A percentile compares a stretch with the other conserved stretches of the same genome.
phyloP scores from a whole-genome alignment of 2,329 filamentous ascomycete genomes.

The Fusarium paranaense region DNA sequence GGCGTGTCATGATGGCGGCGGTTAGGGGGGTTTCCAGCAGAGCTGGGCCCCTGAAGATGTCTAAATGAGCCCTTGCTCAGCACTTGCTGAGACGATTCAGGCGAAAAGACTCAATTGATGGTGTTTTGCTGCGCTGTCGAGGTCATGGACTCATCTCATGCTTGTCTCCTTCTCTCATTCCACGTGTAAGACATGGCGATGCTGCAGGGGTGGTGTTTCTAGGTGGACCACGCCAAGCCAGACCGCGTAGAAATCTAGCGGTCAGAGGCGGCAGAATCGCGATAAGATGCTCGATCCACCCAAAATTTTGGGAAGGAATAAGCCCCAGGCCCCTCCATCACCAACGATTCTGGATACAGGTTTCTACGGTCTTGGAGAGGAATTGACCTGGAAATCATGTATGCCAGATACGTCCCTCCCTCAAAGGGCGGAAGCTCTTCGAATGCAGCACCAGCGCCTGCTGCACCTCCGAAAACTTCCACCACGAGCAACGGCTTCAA shows the following conservation, averaged over 20 bases:
- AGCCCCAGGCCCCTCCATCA: slow-evolving; percentile 27
- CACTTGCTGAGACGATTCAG: slow-evolving; percentile 9
- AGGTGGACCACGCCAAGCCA: slow-evolving; percentile 33
- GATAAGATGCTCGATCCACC: slow-evolving; percentile 48
- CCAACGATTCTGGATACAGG: slow-evolving; percentile 8
- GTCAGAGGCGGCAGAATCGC: slow-evolving; percentile 52
- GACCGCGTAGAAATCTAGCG: slow-evolving; percentile 45
- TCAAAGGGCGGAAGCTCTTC: slow-evolving; percentile 34
- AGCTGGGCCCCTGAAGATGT: slow-evolving; percentile 6
- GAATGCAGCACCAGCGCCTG: not conserved
- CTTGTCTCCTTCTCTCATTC: slow-evolving; percentile 26
- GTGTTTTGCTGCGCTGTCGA: not conserved
- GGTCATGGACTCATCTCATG: slow-evolving; percentile 13
- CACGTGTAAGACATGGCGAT: slow-evolving; percentile 33
- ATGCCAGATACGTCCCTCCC: slow-evolving; percentile 58
- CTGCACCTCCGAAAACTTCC: slow-evolving; percentile 1
- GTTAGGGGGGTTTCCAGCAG: slow-evolving; percentile 26
- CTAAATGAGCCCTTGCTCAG: not conserved
- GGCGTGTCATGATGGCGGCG: slow-evolving; percentile 60
- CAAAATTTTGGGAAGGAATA: slow-evolving; percentile 50
- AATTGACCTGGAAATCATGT: slow-evolving; percentile 49
- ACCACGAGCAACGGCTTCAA: slow-evolving; percentile 37
- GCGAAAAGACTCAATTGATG: not conserved
- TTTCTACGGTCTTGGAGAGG: slow-evolving; percentile 3
- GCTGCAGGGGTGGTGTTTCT: slow-evolving; percentile 11